These are phyloP conservation scores for Gamarada debralockiae DNA, from an alignment of 495 filamentous ascomycete species.

Conservation along the genomic window DNA sequence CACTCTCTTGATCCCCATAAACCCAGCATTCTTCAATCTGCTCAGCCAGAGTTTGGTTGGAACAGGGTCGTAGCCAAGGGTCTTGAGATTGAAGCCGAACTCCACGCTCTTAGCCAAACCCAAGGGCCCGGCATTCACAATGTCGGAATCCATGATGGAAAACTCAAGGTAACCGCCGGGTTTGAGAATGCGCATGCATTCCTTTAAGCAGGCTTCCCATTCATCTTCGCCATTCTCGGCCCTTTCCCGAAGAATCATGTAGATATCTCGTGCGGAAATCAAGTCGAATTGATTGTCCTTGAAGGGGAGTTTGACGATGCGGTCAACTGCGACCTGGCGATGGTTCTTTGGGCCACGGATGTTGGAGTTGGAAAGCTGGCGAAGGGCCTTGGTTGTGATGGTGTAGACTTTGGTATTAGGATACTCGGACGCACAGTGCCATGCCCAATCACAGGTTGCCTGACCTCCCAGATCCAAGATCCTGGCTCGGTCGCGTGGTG, in stretches of 20 bases:
- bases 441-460: conserved; percentile 87
- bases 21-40: conserved; percentile 70
- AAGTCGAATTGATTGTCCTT: conserved; percentile 85
- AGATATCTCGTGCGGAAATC: conserved; percentile 85
- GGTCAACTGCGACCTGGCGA: conserved; percentile 67
- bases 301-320: conserved; percentile 81
- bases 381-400: conserved; percentile 63
- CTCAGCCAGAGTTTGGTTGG: conserved; percentile 77
- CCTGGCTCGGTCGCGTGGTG: conserved; percentile 48
- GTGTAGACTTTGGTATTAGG: conserved; percentile 84
- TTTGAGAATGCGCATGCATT: conserved; percentile 87
- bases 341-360: conserved; percentile 86
- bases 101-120: conserved; percentile 79
- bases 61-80: conserved; percentile 78
- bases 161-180: conserved; percentile 93
- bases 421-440: conserved; percentile 83
- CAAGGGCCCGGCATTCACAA: conserved; percentile 75
- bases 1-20: conserved; percentile 73
- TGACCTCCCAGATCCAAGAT: conserved; percentile 90
- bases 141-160: conserved; percentile 79
- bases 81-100: conserved; percentile 83
- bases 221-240: conserved; percentile 66
- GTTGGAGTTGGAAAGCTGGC: conserved; percentile 60
- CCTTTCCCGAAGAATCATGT: conserved; percentile 71
- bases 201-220: conserved; percentile 78